phyloP scores from a whole-genome alignment of 2,329 filamentous ascomycete species.

The Cercospora canescens region DNA sequence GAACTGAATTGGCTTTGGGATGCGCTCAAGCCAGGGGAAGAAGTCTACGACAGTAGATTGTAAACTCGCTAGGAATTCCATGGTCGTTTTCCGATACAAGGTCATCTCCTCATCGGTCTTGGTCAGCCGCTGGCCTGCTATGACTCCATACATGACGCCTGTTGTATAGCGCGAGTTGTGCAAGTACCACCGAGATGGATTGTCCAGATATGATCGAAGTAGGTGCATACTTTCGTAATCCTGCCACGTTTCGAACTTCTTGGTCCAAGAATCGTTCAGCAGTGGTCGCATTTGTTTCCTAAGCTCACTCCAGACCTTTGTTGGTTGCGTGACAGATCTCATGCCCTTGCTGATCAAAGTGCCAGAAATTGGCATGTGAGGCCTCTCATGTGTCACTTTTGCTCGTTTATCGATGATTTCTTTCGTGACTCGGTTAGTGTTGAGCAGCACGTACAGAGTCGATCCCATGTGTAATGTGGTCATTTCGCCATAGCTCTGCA shows the following conservation, averaged over 20 bases:
- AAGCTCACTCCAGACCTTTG: conserved; percentile 9
- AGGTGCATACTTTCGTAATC: conserved; percentile 11
- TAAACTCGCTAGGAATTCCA: conserved; percentile 12
- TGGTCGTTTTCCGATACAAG: conserved; percentile 12
- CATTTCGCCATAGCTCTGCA: conserved; percentile 13
- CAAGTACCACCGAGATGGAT: conserved; percentile 1
- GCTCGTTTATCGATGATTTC: conserved; percentile 17
- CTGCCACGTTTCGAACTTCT: conserved; percentile 15
- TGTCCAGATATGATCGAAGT: conserved; percentile 8
- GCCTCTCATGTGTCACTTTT: conserved; percentile 13
- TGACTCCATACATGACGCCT: conserved; percentile 16
- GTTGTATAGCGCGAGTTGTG: conserved; percentile 15
- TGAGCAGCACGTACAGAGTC: conserved; percentile 14
- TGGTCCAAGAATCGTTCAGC: conserved; percentile 12
- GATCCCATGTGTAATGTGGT: conserved; percentile 16
- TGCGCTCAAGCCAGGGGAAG: conserved; percentile 11
- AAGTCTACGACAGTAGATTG: conserved; percentile 14
- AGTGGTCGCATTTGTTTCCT: conserved; percentile 12
- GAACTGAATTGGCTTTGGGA: conserved; percentile 5
- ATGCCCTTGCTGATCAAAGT: conserved; percentile 13
- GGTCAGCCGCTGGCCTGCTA: conserved; percentile 5
- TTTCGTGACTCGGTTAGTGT: conserved; percentile 15
- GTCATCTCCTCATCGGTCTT: conserved; percentile 12
- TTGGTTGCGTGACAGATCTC: conserved; percentile 17
- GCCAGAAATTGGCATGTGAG: conserved; percentile 17